Evolutionary conservation across 108 stramenopile species (phyloP), one percentile per base, ranked within the genome.

Genomic region (Cyclotella cryptica): DNA sequence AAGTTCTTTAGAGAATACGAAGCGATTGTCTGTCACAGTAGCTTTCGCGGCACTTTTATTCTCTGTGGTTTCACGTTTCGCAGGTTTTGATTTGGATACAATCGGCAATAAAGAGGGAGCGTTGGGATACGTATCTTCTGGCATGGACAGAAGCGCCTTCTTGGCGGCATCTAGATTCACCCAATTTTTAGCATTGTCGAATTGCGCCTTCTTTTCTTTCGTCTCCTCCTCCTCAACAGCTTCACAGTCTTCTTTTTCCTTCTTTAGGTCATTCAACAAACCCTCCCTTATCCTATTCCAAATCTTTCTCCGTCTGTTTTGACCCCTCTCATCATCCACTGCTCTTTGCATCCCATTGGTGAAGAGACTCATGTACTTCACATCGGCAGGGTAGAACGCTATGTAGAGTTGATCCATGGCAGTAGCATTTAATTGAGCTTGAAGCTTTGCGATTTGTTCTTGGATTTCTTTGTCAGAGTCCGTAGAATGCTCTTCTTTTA

Each of bases 361-460:
- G 72, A 89, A 95, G 24, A 95, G 67, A 28, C 90, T 75, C 81
- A 91, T 86, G 66, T 95, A 95, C 54, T 85, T 93, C 71, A 75
- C 80, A 67, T 88, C 84, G 18, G 84, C 69, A 1, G 94, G 92
- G 72, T 80, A 89, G 70, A 90, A 89, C 3, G 90, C 92, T 12
- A 93, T 88, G 54, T 95, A 95, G 17, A 92, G 80, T 76, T 91
- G 83, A 82, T 95, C 92, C 83, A 92, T 65, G 35, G 83, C 88
- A 52, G 92, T 84, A 67, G 77, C 57, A 18, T 81, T 77, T 1
- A 94, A 72, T 66, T 89, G 72, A 57, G 59, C 44, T 72, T 80
- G 44, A n/a, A 85, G 76, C 47, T 72, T 58, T 18, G 47, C n/a
- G 68, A 69, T 43, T 54, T 69, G 4, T 58, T 67, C 18, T 28